Percentiles rank a stretch among this genome's conserved stretches.
These are phyloP conservation scores for Beauveria australis DNA, from an alignment of 2,329 filamentous ascomycete species.

Conservation along the genomic window DNA sequence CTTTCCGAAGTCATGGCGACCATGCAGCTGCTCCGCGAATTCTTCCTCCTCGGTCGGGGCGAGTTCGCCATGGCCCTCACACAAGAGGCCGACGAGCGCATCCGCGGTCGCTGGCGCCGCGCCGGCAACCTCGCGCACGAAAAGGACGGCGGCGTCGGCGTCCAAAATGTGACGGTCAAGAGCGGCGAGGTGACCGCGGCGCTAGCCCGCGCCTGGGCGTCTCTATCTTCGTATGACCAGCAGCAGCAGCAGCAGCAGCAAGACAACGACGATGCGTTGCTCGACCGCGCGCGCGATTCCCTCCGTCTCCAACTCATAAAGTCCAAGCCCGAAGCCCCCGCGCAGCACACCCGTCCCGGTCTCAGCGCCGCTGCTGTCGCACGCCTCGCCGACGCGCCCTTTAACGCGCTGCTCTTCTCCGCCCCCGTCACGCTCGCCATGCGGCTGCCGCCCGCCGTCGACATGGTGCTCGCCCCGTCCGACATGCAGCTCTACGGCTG, in stretches of 20 bases:
- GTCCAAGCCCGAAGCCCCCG: conserved; percentile 30
- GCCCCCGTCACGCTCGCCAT: conserved; percentile 61
- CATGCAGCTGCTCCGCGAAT: conserved; percentile 70
- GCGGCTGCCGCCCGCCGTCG: conserved; percentile 68
- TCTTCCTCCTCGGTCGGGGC: conserved; percentile 78
- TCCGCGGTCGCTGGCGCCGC: conserved; percentile 64
- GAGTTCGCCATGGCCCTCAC: conserved; percentile 88
- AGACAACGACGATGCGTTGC: conserved; percentile 70
- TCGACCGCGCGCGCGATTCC: conserved; percentile 75
- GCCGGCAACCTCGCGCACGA: conserved; percentile 50
- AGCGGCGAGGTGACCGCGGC: conserved; percentile 78
- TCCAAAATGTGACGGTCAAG: conserved; percentile 56
- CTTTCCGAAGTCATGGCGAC: conserved; percentile 68
- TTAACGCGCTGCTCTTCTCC: conserved; percentile 76
- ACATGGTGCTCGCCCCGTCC: conserved; percentile 71
- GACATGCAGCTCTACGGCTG: conserved; percentile 74
- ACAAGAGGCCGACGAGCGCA: conserved; percentile 72
- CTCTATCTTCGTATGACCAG: conserved; percentile 66
- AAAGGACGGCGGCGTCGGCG: conserved; percentile 43
- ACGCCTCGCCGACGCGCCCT: conserved; percentile 46
- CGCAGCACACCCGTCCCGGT: conserved; percentile 28
- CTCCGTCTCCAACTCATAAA: conserved; percentile 59
- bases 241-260: conserved; percentile 45
- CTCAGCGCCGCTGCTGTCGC: conserved; percentile 23
- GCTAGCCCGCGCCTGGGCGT: conserved; percentile 69